Evolutionary conservation across 306 rosid species (phyloP), one percentile per base, ranked within the genome.

Genomic region (Cicer chorassanicum): DNA sequence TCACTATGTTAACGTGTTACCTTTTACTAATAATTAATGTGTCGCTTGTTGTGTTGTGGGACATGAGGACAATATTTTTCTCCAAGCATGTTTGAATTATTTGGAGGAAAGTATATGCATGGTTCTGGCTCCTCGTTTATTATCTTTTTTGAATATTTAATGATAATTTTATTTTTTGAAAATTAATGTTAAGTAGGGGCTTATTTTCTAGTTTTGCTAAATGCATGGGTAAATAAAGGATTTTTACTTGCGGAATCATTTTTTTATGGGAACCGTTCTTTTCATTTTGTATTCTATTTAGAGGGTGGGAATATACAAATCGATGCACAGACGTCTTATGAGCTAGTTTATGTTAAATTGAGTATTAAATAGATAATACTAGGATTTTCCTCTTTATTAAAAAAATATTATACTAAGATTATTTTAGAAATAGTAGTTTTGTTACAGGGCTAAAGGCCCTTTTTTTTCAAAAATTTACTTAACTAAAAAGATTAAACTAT

Each of bases 121-220:
- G 63, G 63, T 21, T 11, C 63, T 56, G 5, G 15, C 14, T 57
- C 40, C 8, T 57, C 7, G 24, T 29, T 10, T 55, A 2, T 54
- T 8, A 4, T 57, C 7, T 55, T 45, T 13, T 19, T 44, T 24
- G 29, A 24, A 24, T 24, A 24, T 24, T 24, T 24, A 24, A 24
- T 24, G 2, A 2, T 24, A 24, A 3, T 24, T 24, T 24, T 24
- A 24, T 24, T 24, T 2, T 62, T 16, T 42, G 54, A 43, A 15
- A 9, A 50, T n/a, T 38, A 12, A 59, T 45, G 41, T 10, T 39
- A 55, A 70, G 59, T 50, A 7, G 18, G 61, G 16, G 10, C 16
- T 59, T 72, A 72, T 72, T 77, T 77, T 82, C 68, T 56, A 49
- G 50, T 75, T 78, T 56, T 55, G 53, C 9, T 44, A 38, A 51